Conservation (phyloP, 805 yeast genomes). For the Spathaspora girioi region DNA sequence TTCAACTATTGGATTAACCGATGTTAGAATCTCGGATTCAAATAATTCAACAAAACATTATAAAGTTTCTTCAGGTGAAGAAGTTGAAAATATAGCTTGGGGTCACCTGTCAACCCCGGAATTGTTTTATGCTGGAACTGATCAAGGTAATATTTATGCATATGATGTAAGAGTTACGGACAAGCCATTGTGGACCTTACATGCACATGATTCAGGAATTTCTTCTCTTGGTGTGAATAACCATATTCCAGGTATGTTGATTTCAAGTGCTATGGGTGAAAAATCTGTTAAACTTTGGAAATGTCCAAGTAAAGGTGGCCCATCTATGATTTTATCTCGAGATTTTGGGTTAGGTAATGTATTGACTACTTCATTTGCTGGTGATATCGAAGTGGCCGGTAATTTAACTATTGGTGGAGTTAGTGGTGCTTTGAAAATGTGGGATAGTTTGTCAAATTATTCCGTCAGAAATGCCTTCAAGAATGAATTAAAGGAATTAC, state of each 20-base stretch:
- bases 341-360: constrained; percentile 96
- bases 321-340: constrained; percentile 85
- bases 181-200: constrained; percentile 87
- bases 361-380: constrained; percentile 75
- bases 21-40: constrained; percentile 73
- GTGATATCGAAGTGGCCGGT: constrained; percentile 84
- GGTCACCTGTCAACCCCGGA: constrained; percentile 44
- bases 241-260: constrained; percentile 66
- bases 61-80: constrained; percentile 65
- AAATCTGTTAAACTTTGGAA: constrained; percentile 87
- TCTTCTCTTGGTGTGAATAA: constrained; percentile 72
- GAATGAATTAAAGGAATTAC: constrained; percentile 52
- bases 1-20: constrained; percentile 73
- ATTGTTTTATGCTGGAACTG: constrained; percentile 83
- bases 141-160: constrained; percentile 82
- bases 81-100: constrained; percentile 82
- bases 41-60: constrained; percentile 59
- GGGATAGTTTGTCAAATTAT: constrained; percentile 86
- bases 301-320: constrained; percentile 47
- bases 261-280: constrained; percentile 91
- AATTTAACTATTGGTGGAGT: constrained; percentile 86
- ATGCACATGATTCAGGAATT: constrained; percentile 95
- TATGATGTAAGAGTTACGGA: constrained; percentile 74
- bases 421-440: constrained; percentile 76
- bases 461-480: constrained; percentile 71